These are phyloP conservation scores for Linnemannia schmuckeri DNA, from an alignment of 192 early-diverging fungal species.

Conservation along the genomic window DNA sequence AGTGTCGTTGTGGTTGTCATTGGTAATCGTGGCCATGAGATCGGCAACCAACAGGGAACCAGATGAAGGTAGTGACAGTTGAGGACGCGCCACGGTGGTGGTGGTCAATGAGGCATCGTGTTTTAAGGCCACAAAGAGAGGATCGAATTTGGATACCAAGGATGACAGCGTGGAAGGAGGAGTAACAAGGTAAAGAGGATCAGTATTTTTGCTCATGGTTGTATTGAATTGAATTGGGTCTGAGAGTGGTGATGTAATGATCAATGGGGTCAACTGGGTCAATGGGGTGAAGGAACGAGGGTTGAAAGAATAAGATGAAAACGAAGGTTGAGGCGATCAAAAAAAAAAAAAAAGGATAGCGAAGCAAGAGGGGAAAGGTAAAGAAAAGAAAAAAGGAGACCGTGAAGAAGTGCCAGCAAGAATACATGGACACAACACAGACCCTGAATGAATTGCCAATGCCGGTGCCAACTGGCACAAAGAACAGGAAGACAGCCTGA, in stretches of 20 bases:
- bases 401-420: too few relatives aligned
- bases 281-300: not conserved
- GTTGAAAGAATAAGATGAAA: not conserved
- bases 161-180: not conserved
- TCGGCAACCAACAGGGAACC: too few relatives aligned
- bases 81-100: too few relatives aligned
- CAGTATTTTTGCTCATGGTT: not conserved
- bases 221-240: not conserved
- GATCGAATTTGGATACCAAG: slow-evolving; percentile 1
- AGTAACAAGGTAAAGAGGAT: not conserved
- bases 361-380: too few relatives aligned
- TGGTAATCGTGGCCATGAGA: not conserved
- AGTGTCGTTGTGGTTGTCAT: not conserved
- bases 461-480: not conserved
- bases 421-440: not conserved
- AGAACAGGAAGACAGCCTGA: not conserved
- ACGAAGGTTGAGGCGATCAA: not conserved
- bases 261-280: not conserved
- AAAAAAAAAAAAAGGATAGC: not conserved
- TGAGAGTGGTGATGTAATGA: not conserved
- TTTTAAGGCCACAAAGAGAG: not conserved
- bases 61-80: too few relatives aligned
- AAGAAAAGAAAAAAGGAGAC: too few relatives aligned
- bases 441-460: not conserved
- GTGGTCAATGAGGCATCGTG: not conserved